Base-by-base conservation (phyloP, 1,284 basidiomycete genomes). In the Cryptococcus sp. region DNA sequence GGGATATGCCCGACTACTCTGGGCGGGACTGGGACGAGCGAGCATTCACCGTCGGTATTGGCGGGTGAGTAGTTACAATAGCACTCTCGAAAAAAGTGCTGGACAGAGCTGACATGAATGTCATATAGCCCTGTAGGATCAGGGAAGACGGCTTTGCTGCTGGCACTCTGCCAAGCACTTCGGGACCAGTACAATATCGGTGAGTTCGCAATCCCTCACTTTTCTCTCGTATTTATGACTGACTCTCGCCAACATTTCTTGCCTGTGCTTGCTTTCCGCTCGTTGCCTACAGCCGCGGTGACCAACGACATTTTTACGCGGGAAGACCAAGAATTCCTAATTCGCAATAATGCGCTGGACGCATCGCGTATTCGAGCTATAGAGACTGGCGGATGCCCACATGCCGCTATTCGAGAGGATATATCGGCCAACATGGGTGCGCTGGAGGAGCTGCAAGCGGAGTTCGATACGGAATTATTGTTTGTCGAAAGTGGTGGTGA, bases 291-390 rank as follows among this genome's bases (percentile, higher is more conserved):
- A 95, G 92, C 89, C 34, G 91, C 91, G 3, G 90, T 94, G 17
- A 96, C 93, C 10, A 97, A 97, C 78, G 93, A 97, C 78, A 97
- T 97, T 72, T 96, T 97, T 79, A 99, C 95, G 41, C 84, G 88
- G 40, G 95, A 99, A 78, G 95, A 99, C 74, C 93, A 96, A 76
- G 94, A 99, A 75, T 99, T 99, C 78, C 81, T 99, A 39, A 95
- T 97, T 72, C 87, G 86, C 66, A 92, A 98, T 79, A 84, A 89
- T 54, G 95, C 95, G 0, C 84, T 99, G 3, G 87, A 89, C 0
- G 79, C 87, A 3, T 86, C 86, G 39, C 88, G 95, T 43, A 98
- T 99, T 68, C 85, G 92, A 22, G 93, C 96, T 0, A 96, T 99
- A 66, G 95, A 99, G 80, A 99, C 96, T 0, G 83, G 93, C 40